Evolutionary conservation across 2,329 filamentous ascomycete genomes (phyloP).

Genomic region (Aspergillus sojae): DNA sequence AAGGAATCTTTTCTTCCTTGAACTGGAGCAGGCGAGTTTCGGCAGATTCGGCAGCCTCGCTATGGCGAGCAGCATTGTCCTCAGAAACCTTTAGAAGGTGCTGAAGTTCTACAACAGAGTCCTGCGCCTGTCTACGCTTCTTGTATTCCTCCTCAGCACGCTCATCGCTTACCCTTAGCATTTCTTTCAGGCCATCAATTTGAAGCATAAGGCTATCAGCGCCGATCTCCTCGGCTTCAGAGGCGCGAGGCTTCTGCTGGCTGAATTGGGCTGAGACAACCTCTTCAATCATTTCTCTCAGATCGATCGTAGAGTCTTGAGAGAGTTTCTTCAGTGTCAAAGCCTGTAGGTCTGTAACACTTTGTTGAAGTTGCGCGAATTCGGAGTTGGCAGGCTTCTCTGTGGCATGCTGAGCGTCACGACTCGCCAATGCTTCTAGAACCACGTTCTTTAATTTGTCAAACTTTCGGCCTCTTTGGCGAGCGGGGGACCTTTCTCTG

Average conservation of each 20-base stretch:
- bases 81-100: slow-evolving; percentile 68
- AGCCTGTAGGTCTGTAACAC: slow-evolving; percentile 42
- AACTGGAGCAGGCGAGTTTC: slow-evolving; percentile 64
- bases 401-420: slow-evolving; percentile 35
- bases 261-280: slow-evolving; percentile 62
- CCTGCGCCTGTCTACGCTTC: slow-evolving; percentile 68
- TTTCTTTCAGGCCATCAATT: slow-evolving; percentile 69
- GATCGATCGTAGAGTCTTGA: slow-evolving; percentile 50
- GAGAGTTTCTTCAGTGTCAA: slow-evolving; percentile 42
- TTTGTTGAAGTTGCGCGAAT: slow-evolving; percentile 42
- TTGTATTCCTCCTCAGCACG: slow-evolving; percentile 66
- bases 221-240: slow-evolving; percentile 57
- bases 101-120: slow-evolving; percentile 72
- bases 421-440: slow-evolving; percentile 64
- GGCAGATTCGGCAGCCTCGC: slow-evolving; percentile 63
- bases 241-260: slow-evolving; percentile 50
- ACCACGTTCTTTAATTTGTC: slow-evolving; percentile 76
- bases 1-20: slow-evolving; percentile 70
- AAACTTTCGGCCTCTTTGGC: slow-evolving; percentile 69
- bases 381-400: slow-evolving; percentile 36
- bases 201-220: slow-evolving; percentile 56
- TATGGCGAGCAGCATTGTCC: slow-evolving; percentile 53
- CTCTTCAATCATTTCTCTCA: slow-evolving; percentile 66
- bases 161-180: slow-evolving; percentile 65
- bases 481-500: slow-evolving; percentile 73